Base-by-base conservation (phyloP, 2,329 filamentous ascomycete genomes). In the Pyrenochaeta sp. region DNA sequence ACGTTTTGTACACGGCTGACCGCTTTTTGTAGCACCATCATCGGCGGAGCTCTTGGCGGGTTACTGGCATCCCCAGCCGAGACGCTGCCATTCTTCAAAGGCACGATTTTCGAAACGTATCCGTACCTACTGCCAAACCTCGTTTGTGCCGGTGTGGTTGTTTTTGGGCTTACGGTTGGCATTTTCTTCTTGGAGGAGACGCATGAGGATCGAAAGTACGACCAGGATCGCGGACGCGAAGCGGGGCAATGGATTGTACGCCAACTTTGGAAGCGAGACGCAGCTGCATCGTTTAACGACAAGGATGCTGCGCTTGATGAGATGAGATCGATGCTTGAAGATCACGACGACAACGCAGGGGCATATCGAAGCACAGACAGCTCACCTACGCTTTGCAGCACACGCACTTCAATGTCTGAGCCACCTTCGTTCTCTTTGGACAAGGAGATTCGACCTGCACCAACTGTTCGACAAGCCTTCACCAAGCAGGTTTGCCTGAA, bases 161-260 rank as follows among this genome's bases (percentile, higher is more conserved):
- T 90, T 39, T 82, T 91, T 61, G 92, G 93, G 19, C 89, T 97
- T 46, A 74, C 89, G 3, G 85, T 95, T 52, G 93, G 93, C 19
- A 82, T 96, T 53, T 79, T 97, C 22, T 97, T 97, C 73, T 83
- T 99, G 54, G 93, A 99, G 75, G 95, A 99, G 80, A 98, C 95
- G 1, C 95, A 99, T 73, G 86, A 89, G 49, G 88, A 91, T 75
- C 91, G 91, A 81, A 96, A 91, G 80, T 78, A 88, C 65, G 84
- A 88, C 55, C 87, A 86, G 44, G 95, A 99, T 76, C 82, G 85
- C 36, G 93, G 94, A 5, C 78, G 91, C 13, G 90, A 94, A 73
- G 72, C 92, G 24, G 94, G 95, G 57, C 84, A 89, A 69, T 91
- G 88, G 83, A 81, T 98, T 36, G 56, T 82, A 54, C 64, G 72